phyloP scores from a whole-genome alignment of 345 rosid genomes.

The thale cress (Arabidopsis thaliana) region DNA sequence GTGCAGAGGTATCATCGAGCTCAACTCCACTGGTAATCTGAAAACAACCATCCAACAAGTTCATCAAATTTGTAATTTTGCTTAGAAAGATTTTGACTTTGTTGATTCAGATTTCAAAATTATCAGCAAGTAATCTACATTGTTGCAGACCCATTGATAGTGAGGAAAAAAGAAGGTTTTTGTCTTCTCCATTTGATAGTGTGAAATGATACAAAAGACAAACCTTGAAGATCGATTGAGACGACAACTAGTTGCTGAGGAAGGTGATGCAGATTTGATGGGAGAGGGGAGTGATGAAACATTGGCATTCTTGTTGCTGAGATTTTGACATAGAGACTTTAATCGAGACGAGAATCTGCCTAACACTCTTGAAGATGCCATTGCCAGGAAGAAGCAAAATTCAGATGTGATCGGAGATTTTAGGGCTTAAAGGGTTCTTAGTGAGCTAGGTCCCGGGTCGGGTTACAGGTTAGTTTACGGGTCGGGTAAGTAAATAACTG shows the following conservation, averaged over 20 bases:
- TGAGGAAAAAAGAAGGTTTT: not conserved
- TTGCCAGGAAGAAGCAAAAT: slow-evolving; percentile 7
- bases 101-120: slow-evolving; percentile 6
- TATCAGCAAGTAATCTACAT: not conserved
- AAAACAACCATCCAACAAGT: not conserved
- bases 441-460: slow-evolving; percentile 17
- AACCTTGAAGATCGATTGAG: slow-evolving; percentile 46
- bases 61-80: not conserved
- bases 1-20: slow-evolving; percentile 73
- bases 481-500: not conserved
- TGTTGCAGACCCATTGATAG: not conserved
- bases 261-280: slow-evolving; percentile 39
- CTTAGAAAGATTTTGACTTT: not conserved
- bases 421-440: slow-evolving; percentile 27
- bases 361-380: slow-evolving; percentile 56
- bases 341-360: slow-evolving; percentile 58
- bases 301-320: slow-evolving; percentile 41
- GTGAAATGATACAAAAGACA: not conserved
- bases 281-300: slow-evolving; percentile 44
- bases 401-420: slow-evolving; percentile 14
- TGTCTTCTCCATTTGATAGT: not conserved
- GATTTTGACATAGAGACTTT: slow-evolving; percentile 45
- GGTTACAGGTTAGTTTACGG: slow-evolving; percentile 40
- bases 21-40: slow-evolving; percentile 70
- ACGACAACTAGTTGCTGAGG: slow-evolving; percentile 50